Evolutionary conservation across 2,329 filamentous ascomycete genomes (phyloP).

Genomic region (Tolypocladium inflatum): DNA sequence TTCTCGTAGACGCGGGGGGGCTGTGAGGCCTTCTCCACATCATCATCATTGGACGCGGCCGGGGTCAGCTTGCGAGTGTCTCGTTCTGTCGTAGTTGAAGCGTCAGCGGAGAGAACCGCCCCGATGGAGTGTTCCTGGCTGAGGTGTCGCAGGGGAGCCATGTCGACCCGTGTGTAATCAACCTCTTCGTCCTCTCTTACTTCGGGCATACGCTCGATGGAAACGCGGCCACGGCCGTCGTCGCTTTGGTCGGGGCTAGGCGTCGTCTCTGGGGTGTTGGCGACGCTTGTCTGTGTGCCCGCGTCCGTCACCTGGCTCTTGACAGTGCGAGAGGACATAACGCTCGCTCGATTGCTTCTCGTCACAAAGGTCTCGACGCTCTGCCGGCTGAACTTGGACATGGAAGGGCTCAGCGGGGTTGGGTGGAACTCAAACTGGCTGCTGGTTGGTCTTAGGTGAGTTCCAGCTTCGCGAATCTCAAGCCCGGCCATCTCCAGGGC

Average conservation of each 20-base stretch:
- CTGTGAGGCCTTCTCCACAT: slow-evolving; percentile 12
- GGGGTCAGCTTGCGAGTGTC: neutral
- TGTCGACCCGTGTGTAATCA: slow-evolving; percentile 51
- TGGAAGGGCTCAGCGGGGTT: slow-evolving; percentile 64
- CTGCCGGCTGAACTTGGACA: slow-evolving; percentile 47
- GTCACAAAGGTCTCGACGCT: slow-evolving; percentile 58
- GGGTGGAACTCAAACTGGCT: slow-evolving; percentile 78
- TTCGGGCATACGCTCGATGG: slow-evolving; percentile 26
- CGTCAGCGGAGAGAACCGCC: slow-evolving; percentile 3
- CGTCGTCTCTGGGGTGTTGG: slow-evolving; percentile 42
- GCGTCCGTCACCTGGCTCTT: slow-evolving; percentile 63
- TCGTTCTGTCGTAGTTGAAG: neutral
- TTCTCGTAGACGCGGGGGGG: slow-evolving; percentile 15
- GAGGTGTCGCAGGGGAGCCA: slow-evolving; percentile 37
- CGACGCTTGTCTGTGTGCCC: slow-evolving; percentile 51
- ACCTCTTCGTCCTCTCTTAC: slow-evolving; percentile 31
- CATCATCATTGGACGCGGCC: slow-evolving; percentile 11
- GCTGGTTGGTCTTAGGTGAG: slow-evolving; percentile 57
- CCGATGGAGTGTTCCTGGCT: slow-evolving; percentile 28
- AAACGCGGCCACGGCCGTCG: slow-evolving; percentile 34
- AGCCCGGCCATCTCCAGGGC: slow-evolving; percentile 86
- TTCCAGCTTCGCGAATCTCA: slow-evolving; percentile 83
- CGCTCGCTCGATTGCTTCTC: slow-evolving; percentile 62
- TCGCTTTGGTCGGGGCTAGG: slow-evolving; percentile 46
- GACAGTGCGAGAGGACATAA: slow-evolving; percentile 61